Percentiles rank a stretch among this genome's conserved stretches.
These are phyloP conservation scores for Avena eriantha DNA, from an alignment of 176 grass and related monocot genomes.

Conservation along the genomic window DNA sequence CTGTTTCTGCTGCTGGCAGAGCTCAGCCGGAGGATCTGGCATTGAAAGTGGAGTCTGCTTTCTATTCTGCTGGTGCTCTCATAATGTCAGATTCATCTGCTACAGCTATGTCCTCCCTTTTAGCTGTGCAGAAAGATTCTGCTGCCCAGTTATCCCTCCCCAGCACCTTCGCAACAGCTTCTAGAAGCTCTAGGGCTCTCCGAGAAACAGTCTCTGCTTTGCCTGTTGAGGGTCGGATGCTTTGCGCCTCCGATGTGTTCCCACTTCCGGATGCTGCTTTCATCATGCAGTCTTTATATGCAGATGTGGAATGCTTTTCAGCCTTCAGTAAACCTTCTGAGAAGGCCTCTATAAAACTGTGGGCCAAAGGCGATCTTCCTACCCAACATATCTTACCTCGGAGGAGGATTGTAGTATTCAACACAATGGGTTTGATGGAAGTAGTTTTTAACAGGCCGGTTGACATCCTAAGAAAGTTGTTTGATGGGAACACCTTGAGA, in stretches of 20 bases:
- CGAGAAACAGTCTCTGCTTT: slow-evolving; percentile 88
- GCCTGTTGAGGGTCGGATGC: slow-evolving; percentile 88
- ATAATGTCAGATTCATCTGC: slow-evolving; percentile 94
- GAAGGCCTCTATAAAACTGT: slow-evolving; percentile 70
- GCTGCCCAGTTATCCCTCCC: slow-evolving; percentile 74
- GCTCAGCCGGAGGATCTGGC: slow-evolving; percentile 86
- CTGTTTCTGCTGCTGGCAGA: slow-evolving; percentile 71
- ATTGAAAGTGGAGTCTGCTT: slow-evolving; percentile 91
- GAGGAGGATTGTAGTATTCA: slow-evolving; percentile 91
- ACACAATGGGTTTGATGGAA: slow-evolving; percentile 94
- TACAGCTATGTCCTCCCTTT: slow-evolving; percentile 77
- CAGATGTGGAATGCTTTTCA: slow-evolving; percentile 73
- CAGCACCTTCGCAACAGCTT: slow-evolving; percentile 65
- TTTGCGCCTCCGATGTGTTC: slow-evolving; percentile 85
- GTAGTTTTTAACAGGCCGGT: slow-evolving; percentile 89
- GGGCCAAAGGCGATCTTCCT: slow-evolving; percentile 90
- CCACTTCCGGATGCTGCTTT: slow-evolving; percentile 71
- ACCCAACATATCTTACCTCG: slow-evolving; percentile 94
- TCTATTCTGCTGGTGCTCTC: slow-evolving; percentile 89
- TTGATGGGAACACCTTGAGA: slow-evolving; percentile 79
- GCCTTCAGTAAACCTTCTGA: slow-evolving; percentile 66
- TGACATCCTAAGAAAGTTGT: slow-evolving; percentile 92
- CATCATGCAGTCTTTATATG: slow-evolving; percentile 81
- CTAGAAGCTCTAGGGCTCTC: slow-evolving; percentile 79
- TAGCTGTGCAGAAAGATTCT: slow-evolving; percentile 94